Evolutionary conservation across 345 rosid genomes (phyloP), one percentile per base, ranked within the genome.

Genomic region (Erucastrum elatum): DNA sequence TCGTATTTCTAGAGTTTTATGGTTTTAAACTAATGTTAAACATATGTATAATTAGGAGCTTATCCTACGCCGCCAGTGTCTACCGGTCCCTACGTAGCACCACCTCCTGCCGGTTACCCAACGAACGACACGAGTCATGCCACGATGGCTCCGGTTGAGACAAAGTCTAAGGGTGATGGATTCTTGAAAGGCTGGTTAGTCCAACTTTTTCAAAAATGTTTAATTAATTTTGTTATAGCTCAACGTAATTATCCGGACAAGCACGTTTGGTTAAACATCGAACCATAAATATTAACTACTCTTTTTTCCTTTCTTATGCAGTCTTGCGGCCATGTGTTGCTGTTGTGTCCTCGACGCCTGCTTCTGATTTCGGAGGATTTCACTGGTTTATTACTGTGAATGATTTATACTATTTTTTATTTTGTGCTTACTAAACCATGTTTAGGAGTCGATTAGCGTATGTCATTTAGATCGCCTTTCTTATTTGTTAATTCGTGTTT

Each of bases 141-240:
- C 2, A 58, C 73, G 13, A 37, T 34, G 67, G 80, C 76, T 75
- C 72, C 76, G 16, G 76, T 75, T 1, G 76, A 80, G 69, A 65
- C 83, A 4, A 80, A 75, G 25, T 65, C 83, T 5, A 80, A 75
- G 83, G 80, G 83, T 75, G 83, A 80, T 70, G 83, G 83, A 15
- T 80, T 80, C 76, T 75, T 70, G n/a, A 75, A 64, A 75, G 83
- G 83, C 83, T 80, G 82, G 82, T 80, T 51, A 69, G 82, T 80
- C 15, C 5, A 3, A n/a, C 9, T 49, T 12, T 11, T 35, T 8
- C n/a, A 44, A 44, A 44, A 12, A 12, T 44, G 53, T 44, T 44
- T 4, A 44, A 44, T 11, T 44, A 15, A 55, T 29, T 66, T 16
- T 11, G 12, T 25, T 33, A 53, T 35, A 71, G 9, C 60, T 37